These are phyloP conservation scores for Scheffersomyces stipitis DNA, from an alignment of 805 yeast species.

Conservation along the genomic window DNA sequence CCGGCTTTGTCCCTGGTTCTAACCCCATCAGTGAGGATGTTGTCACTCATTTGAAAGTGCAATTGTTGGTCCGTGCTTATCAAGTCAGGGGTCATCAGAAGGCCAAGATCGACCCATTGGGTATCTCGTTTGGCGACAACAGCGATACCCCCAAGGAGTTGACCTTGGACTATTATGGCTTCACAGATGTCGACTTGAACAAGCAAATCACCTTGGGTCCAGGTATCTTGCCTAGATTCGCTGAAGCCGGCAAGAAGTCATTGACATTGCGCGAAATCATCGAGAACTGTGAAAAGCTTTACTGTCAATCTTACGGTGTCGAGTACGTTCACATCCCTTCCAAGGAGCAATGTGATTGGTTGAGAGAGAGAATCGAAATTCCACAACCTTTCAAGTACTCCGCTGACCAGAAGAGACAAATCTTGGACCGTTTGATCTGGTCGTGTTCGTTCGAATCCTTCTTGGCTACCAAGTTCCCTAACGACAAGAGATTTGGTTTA, in stretches of 20 bases:
- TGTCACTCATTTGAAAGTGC: constrained; percentile 88
- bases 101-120: constrained; percentile 95
- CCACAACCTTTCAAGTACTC: constrained; percentile 83
- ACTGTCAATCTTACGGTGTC: constrained; percentile 87
- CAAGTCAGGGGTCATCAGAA: constrained; percentile 98
- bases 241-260: constrained; percentile 58
- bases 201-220: constrained; percentile 91
- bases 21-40: constrained; percentile 58
- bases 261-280: constrained; percentile 79
- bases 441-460: constrained; percentile 90
- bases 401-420: constrained; percentile 91
- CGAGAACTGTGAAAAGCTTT: constrained; percentile 73
- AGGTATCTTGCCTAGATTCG: constrained; percentile 93
- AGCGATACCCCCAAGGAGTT: constrained; percentile 74
- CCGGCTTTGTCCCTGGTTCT: constrained; percentile 55
- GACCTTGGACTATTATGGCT: constrained; percentile 89
- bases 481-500: constrained; percentile 96
- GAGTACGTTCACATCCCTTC: constrained; percentile 97
- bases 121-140: constrained; percentile 79
- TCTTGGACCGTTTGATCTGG: constrained; percentile 96
- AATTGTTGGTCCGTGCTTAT: constrained; percentile 94
- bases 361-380: constrained; percentile 93
- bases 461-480: constrained; percentile 93
- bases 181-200: constrained; percentile 81
- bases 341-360: constrained; percentile 95